Evolutionary conservation across 306 rosid genomes (phyloP), one percentile per base, ranked within the genome.

Genomic region (Hylodesmum podocarpum): DNA sequence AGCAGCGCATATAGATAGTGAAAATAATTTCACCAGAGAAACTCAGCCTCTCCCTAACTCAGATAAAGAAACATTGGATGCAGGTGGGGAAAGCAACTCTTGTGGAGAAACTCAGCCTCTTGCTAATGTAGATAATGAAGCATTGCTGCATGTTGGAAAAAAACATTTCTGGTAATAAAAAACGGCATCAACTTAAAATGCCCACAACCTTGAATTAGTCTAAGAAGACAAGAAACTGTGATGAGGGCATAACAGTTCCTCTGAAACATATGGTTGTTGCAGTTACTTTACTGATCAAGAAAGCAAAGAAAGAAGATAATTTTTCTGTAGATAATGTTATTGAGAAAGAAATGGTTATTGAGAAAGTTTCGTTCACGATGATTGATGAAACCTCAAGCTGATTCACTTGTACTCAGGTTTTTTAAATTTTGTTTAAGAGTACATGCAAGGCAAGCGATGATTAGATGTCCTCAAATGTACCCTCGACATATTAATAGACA

Each of bases 261-360:
- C 24, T 83, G 72, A 73, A 72, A 28, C 77, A 76, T 41, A 57
- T 78, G 80, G 75, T 79, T 33, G 78, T 57, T 34, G 85, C 85
- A 34, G 89, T 85, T 71, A 63, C 84, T 1, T 81, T 89, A 4
- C 73, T 83, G 47, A 69, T 72, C 15, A 84, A 74, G 85, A 78
- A 87, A 83, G 34, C 78, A 3, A 89, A 85, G 78, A 74, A 73
- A 81, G 90, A 89, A 70, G 86, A 83, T 62, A 31, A 18, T 31
- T 81, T 83, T 46, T 85, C 83, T 24, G 19, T 81, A 6, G 84
- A 75, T 63, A 79, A 73, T 34, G 91, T 79, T 31, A 65, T 78
- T 86, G 61, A 78, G 84, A 54, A 88, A 78, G 82, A 83, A 87
- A 81, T 84, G 84, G 86, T 59, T 83, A 66, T n/a, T 77, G 78